Evolutionary conservation across 108 stramenopile genomes (phyloP).

Genomic region (Fistulifera solaris): DNA sequence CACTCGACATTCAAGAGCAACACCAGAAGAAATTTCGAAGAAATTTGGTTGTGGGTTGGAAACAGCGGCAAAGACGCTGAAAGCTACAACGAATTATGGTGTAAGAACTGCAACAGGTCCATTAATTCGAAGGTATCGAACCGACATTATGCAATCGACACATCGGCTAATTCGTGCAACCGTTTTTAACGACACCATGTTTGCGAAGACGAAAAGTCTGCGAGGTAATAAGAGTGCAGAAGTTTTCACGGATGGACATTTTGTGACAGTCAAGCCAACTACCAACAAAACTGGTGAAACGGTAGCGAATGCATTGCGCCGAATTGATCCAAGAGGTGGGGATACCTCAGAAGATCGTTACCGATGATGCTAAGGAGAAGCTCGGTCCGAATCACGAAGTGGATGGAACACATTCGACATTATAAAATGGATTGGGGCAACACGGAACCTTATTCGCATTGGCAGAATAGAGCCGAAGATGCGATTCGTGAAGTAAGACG

Average conservation of each 20-base stretch:
- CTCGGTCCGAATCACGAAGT: background rate
- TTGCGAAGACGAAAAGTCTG: slow-evolving; percentile 5
- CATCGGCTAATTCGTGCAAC: background rate
- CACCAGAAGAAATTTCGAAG: too few species aligned
- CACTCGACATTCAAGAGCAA: too few species aligned
- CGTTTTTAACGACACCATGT: slow-evolving; percentile 5
- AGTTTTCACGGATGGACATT: background rate
- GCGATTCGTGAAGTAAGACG: background rate
- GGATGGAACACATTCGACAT: background rate
- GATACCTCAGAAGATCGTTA: slow-evolving; percentile 13
- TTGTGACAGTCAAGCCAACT: background rate
- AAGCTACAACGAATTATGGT: slow-evolving; percentile 5
- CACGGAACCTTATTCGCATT: background rate
- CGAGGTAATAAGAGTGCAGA: slow-evolving; percentile 9
- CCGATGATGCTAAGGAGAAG: slow-evolving; percentile 4
- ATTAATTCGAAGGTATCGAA: background rate
- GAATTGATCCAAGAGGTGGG: slow-evolving; percentile 17
- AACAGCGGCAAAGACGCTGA: slow-evolving; percentile 6
- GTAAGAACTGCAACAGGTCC: background rate
- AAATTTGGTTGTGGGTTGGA: slow-evolving; percentile 1
- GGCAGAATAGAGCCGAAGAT: background rate
- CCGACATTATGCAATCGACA: background rate
- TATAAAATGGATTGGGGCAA: background rate
- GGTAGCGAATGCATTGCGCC: background rate
- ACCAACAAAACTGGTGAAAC: background rate